phyloP scores from a whole-genome alignment of 345 rosid genomes.

The Mercurialis annua region DNA sequence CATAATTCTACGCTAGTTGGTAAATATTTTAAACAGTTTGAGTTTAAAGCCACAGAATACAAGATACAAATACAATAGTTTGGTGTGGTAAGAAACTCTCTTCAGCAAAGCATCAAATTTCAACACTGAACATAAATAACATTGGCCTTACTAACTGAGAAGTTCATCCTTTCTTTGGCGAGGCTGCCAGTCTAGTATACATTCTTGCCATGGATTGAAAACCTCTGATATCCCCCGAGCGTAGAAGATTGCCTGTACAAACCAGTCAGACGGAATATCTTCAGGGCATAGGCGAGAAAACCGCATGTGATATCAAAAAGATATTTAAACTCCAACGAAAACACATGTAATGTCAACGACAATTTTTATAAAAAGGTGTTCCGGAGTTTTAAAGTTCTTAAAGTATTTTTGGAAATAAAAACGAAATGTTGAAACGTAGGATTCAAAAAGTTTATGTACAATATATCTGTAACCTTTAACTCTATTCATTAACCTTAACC shows the following conservation, averaged over 20 bases:
- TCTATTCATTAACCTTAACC: constrained; percentile 1
- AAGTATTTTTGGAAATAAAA: not conserved
- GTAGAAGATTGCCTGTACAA: constrained; percentile 75
- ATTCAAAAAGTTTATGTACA: not conserved
- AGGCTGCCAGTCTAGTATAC: constrained; percentile 87
- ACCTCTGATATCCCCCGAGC: constrained; percentile 89
- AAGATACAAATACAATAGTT: no score
- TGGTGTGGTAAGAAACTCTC: no score
- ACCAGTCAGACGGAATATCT: not conserved
- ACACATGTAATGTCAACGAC: no score
- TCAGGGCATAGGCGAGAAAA: no score
- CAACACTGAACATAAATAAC: no score
- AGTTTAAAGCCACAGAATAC: no score
- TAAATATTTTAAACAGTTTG: no score
- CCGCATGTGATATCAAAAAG: no score
- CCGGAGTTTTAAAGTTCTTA: not conserved
- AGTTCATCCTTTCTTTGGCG: constrained; percentile 91
- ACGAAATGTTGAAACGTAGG: not conserved
- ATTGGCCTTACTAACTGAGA: no score
- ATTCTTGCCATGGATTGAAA: constrained; percentile 95
- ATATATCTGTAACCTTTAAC: not conserved
- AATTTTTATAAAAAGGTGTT: not conserved
- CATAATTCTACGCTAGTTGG: no score
- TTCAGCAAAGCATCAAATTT: no score
- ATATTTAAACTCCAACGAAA: no score